phyloP scores from a whole-genome alignment of 495 filamentous ascomycete genomes.

The Daldinia grandis region DNA sequence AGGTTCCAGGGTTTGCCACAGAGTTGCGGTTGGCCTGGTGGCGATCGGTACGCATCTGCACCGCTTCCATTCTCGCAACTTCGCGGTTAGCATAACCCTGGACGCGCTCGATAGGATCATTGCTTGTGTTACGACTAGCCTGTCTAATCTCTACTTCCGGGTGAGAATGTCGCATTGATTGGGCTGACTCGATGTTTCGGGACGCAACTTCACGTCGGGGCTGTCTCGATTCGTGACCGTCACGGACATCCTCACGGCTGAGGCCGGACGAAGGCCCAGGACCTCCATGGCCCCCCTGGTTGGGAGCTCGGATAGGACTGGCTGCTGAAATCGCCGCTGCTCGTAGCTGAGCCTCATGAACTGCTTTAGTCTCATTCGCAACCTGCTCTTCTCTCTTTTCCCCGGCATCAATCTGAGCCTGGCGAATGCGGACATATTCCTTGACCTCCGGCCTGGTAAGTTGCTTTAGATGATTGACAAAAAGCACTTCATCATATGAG shows the following conservation, averaged over 20 bases:
- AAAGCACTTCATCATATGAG: slow-evolving; percentile 61
- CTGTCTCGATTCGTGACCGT: slow-evolving; percentile 45
- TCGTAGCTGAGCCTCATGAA: slow-evolving; percentile 55
- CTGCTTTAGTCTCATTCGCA: slow-evolving; percentile 58
- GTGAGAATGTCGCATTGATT: slow-evolving; percentile 31
- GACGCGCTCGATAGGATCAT: slow-evolving; percentile 51
- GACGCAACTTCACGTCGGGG: slow-evolving; percentile 39
- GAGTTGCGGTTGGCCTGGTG: slow-evolving; percentile 48
- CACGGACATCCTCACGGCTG: slow-evolving; percentile 24
- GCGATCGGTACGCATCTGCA: slow-evolving; percentile 49
- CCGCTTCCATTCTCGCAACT: slow-evolving; percentile 54
- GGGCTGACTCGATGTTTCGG: slow-evolving; percentile 15
- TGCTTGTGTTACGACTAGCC: slow-evolving; percentile 22
- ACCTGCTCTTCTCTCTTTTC: slow-evolving; percentile 55
- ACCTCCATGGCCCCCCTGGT: slow-evolving; percentile 11
- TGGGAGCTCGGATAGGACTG: not conserved
- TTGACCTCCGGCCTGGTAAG: slow-evolving; percentile 60
- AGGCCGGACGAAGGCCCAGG: slow-evolving; percentile 6
- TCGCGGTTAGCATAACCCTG: slow-evolving; percentile 53
- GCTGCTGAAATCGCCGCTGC: slow-evolving; percentile 28
- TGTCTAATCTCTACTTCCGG: slow-evolving; percentile 38
- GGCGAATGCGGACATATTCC: slow-evolving; percentile 62
- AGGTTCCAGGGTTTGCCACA: slow-evolving; percentile 13
- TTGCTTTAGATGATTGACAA: slow-evolving; percentile 55
- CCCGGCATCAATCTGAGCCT: slow-evolving; percentile 56